Percentiles rank a stretch among this genome's conserved stretches.
Conservation (phyloP, 192 early-diverging fungal species). For the Diversispora eburnea region DNA sequence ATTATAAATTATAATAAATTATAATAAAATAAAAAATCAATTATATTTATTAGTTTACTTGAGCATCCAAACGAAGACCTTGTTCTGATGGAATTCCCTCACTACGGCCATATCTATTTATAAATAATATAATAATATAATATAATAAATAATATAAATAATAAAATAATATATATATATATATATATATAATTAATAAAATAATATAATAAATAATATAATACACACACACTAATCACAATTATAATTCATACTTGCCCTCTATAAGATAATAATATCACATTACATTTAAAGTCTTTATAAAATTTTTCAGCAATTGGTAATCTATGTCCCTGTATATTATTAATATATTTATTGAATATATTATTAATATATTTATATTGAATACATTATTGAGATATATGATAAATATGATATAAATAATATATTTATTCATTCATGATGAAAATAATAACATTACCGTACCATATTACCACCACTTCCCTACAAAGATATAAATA, state of each 20-base stretch:
- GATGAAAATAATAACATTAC: too few species aligned
- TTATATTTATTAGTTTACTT: slow-evolving; percentile 44
- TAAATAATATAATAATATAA: not conserved
- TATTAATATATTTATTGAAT: slow-evolving; percentile 6
- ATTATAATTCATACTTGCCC: slow-evolving; percentile 54
- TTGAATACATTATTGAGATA: not conserved
- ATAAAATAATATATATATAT: too few species aligned
- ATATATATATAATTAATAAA: too few species aligned
- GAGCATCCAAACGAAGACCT: slow-evolving; percentile 84
- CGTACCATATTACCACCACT: slow-evolving; percentile 94
- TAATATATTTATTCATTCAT: not conserved
- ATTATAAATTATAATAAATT: not conserved
- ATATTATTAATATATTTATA: not conserved
- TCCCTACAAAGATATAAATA: slow-evolving; percentile 47
- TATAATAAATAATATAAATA: not conserved
- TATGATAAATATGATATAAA: not conserved
- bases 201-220: too few species aligned
- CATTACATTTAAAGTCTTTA: slow-evolving; percentile 70
- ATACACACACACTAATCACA: not conserved
- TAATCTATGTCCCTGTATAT: slow-evolving; percentile 80
- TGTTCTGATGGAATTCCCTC: slow-evolving; percentile 83
- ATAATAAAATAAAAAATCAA: not conserved
- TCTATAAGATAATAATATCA: slow-evolving; percentile 95
- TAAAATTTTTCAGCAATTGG: slow-evolving; percentile 82
- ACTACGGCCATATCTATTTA: slow-evolving; percentile 73